Percentiles rank a stretch among this genome's conserved stretches.
Evolutionary conservation across 768 basidiomycete genomes (phyloP).

Genomic region (Cantharellus anzutake): DNA sequence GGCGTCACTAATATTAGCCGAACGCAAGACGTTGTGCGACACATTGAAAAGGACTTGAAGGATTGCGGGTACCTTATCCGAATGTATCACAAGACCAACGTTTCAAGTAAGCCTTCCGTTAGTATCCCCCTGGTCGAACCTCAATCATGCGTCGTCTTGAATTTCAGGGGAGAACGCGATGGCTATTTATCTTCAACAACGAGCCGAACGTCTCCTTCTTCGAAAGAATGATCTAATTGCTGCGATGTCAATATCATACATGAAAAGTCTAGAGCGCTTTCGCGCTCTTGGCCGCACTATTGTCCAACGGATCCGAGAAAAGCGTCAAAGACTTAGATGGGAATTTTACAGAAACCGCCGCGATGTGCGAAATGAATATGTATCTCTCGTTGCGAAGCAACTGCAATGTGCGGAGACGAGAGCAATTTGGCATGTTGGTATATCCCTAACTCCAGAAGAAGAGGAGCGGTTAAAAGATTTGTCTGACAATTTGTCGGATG

Average conservation of each 20-base stretch:
- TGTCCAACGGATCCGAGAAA: neutral
- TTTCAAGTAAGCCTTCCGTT: neutral
- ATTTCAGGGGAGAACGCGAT: neutral
- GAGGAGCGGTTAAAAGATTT: neutral
- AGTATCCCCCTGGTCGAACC: neutral
- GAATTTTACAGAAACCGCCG: neutral
- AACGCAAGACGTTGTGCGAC: neutral
- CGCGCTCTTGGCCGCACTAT: neutral
- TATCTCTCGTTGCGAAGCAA: neutral
- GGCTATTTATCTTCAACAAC: neutral
- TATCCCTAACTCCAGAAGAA: neutral
- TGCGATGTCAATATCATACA: neutral
- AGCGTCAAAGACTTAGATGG: neutral
- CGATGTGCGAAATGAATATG: neutral
- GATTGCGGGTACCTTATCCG: neutral
- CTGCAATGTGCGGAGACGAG: neutral
- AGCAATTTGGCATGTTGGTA: neutral
- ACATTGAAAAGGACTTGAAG: neutral
- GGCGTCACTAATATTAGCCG: neutral
- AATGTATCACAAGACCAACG: neutral
- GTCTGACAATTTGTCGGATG: neutral
- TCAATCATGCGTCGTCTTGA: neutral
- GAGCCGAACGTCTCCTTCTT: neutral
- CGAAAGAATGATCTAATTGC: neutral
- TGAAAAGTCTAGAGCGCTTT: neutral